A percentile compares a stretch with the other conserved stretches of the same genome.
These are phyloP conservation scores for Capsicum pubescens DNA, from an alignment of 257 asterid genomes.

Conservation along the genomic window DNA sequence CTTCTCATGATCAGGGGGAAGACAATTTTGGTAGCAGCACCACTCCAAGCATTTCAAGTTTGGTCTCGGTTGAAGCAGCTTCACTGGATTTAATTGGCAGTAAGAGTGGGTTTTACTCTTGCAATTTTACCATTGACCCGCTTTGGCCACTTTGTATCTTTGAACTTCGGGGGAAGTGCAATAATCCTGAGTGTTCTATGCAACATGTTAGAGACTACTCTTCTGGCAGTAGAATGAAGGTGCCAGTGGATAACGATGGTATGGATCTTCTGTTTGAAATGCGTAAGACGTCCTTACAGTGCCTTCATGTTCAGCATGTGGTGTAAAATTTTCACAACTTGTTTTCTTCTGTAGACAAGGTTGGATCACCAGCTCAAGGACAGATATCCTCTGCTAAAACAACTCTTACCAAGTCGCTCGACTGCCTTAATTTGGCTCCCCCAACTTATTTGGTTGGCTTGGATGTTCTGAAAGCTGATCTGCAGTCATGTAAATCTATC, in stretches of 20 bases:
- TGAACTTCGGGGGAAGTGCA: constrained; percentile 65
- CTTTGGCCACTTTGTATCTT: constrained; percentile 58
- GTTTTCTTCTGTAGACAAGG: constrained; percentile 40
- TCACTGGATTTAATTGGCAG: constrained; percentile 32
- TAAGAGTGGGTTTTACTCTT: constrained; percentile 47
- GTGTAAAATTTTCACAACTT: not conserved
- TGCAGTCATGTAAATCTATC: constrained; percentile 36
- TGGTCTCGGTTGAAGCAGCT: constrained; percentile 27
- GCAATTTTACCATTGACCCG: constrained; percentile 51
- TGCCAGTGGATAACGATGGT: constrained; percentile 34
- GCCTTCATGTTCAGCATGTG: not conserved
- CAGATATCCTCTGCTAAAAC: constrained; percentile 26
- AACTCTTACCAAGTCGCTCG: constrained; percentile 37
- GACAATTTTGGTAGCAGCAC: constrained; percentile 22
- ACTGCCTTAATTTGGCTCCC: constrained; percentile 39
- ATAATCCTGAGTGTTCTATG: constrained; percentile 53
- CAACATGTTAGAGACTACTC: constrained; percentile 51
- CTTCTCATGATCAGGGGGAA: constrained; percentile 29
- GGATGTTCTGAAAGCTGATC: constrained; percentile 47
- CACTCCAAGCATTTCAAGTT: constrained; percentile 25
- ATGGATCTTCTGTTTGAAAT: constrained; percentile 23
- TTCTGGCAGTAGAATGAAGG: constrained; percentile 23
- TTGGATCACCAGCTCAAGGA: constrained; percentile 30
- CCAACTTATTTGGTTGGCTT: constrained; percentile 50
- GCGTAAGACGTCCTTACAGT: not conserved